Conservation (phyloP, 2,329 filamentous ascomycete genomes). For the Cadophora malorum region DNA sequence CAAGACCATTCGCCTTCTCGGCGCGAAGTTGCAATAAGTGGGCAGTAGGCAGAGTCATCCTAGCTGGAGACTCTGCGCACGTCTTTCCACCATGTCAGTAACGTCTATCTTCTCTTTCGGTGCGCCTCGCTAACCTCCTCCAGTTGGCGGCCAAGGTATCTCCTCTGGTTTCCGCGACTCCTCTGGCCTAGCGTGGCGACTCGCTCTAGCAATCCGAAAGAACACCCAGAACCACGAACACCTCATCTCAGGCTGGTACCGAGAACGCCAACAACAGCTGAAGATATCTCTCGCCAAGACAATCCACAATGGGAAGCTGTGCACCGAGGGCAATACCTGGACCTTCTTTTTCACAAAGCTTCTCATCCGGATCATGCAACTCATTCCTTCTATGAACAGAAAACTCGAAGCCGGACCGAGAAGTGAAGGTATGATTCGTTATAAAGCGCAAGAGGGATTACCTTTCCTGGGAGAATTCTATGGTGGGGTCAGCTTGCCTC, state of each 20-base stretch:
- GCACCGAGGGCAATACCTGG: constrained; percentile 15
- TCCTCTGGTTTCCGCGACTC: constrained; percentile 28
- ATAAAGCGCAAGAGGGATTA: not conserved
- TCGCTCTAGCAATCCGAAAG: constrained; percentile 21
- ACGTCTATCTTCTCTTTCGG: too few relatives aligned
- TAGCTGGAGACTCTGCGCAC: constrained; percentile 51
- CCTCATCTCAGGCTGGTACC: constrained; percentile 21
- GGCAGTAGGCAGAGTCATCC: constrained; percentile 44
- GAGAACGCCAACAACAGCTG: constrained; percentile 17
- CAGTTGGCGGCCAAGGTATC: constrained; percentile 40
- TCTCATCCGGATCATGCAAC: not conserved
- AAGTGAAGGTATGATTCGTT: not conserved
- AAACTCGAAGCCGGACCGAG: not conserved
- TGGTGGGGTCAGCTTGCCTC: not conserved
- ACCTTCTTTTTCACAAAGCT: not conserved
- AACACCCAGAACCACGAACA: not conserved
- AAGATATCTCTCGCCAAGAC: not conserved
- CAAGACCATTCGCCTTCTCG: constrained; percentile 49
- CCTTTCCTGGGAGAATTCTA: not conserved
- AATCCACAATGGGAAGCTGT: constrained; percentile 15
- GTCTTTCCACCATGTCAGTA: constrained; percentile 45
- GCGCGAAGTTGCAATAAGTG: constrained; percentile 44
- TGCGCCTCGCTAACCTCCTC: constrained; percentile 35
- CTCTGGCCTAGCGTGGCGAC: constrained; percentile 27
- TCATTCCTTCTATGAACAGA: not conserved